Evolutionary conservation across 176 grass and related monocot species (phyloP).

Genomic region (Ampelocalamus luodianensis): DNA sequence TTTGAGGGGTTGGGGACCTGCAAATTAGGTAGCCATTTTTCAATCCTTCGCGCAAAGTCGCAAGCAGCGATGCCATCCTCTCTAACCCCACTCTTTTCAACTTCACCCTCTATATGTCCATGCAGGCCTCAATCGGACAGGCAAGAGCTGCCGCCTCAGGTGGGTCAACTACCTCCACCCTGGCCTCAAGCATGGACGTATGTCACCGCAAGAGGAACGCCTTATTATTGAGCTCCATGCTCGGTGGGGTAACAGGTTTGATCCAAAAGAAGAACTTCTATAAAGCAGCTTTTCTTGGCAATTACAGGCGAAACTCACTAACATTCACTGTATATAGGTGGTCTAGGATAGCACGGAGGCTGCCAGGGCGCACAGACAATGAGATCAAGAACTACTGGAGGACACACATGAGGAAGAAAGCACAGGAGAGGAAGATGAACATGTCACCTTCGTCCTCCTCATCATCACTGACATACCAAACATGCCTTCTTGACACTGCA

Average conservation of each 20-base stretch:
- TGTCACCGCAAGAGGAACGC: slow-evolving; percentile 75
- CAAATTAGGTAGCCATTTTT: slow-evolving; percentile 65
- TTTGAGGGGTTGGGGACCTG: slow-evolving; percentile 92
- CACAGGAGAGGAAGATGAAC: slow-evolving; percentile 65
- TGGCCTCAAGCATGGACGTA: slow-evolving; percentile 82
- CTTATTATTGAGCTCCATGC: slow-evolving; percentile 79
- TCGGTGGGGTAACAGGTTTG: slow-evolving; percentile 87
- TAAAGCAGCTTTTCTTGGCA: neutral
- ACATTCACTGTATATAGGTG: slow-evolving; percentile 54
- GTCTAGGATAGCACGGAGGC: slow-evolving; percentile 75
- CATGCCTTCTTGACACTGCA: slow-evolving; percentile 35
- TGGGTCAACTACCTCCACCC: slow-evolving; percentile 96
- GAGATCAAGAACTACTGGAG: slow-evolving; percentile 98
- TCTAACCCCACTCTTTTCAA: slow-evolving; percentile 47
- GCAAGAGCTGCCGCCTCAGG: slow-evolving; percentile 84
- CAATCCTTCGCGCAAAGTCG: slow-evolving; percentile 49
- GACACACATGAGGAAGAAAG: slow-evolving; percentile 94
- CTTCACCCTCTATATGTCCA: slow-evolving; percentile 15
- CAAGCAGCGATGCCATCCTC: slow-evolving; percentile 30
- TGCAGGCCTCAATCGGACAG: slow-evolving; percentile 80
- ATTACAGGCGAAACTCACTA: neutral
- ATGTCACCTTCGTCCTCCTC: slow-evolving; percentile 63
- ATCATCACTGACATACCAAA: slow-evolving; percentile 59
- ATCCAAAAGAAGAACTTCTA: neutral
- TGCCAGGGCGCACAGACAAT: slow-evolving; percentile 85